Percentiles rank a stretch among this genome's conserved stretches.
phyloP scores from a whole-genome alignment of 2,329 filamentous ascomycete genomes.

The Sarocladium kiliense region DNA sequence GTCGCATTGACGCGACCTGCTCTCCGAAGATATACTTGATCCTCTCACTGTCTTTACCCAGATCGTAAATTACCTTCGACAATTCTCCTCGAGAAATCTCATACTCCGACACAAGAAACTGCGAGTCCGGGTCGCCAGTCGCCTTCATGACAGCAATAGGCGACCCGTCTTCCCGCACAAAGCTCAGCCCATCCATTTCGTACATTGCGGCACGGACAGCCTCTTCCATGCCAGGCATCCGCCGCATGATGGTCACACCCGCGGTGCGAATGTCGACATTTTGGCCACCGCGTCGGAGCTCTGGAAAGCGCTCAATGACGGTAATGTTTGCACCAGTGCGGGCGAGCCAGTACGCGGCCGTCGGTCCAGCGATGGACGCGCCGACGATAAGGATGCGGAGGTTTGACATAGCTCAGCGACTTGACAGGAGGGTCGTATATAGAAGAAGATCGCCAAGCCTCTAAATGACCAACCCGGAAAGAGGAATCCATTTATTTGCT shows the following conservation, averaged over 20 bases:
- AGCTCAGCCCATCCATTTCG: conserved; percentile 35
- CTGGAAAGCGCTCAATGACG: conserved; percentile 31
- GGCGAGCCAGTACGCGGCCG: conserved; percentile 25
- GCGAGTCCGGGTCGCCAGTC: conserved; percentile 32
- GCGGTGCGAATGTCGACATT: conserved; percentile 31
- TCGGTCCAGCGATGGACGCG: conserved; percentile 27
- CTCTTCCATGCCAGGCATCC: conserved; percentile 32
- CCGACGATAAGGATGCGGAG: conserved; percentile 20
- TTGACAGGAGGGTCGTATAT: too few species aligned
- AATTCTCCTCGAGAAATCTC: conserved; percentile 53
- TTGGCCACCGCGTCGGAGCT: conserved; percentile 27
- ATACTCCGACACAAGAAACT: conserved; percentile 43
- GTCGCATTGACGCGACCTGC: conserved; percentile 29
- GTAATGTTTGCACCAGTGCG: conserved; percentile 26
- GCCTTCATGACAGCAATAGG: conserved; percentile 28
- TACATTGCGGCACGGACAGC: conserved; percentile 23
- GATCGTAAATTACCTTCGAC: conserved; percentile 35
- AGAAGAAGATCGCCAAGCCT: too few species aligned
- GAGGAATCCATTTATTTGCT: too few species aligned
- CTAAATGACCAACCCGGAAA: too few species aligned
- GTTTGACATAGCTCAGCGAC: too few species aligned
- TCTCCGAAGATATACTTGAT: conserved; percentile 28
- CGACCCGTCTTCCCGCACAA: conserved; percentile 32
- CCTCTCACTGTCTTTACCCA: conserved; percentile 18
- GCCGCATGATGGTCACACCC: conserved; percentile 31